Conservation (phyloP, 176 grass and related monocot genomes). For the Alloteropsis semialata region DNA sequence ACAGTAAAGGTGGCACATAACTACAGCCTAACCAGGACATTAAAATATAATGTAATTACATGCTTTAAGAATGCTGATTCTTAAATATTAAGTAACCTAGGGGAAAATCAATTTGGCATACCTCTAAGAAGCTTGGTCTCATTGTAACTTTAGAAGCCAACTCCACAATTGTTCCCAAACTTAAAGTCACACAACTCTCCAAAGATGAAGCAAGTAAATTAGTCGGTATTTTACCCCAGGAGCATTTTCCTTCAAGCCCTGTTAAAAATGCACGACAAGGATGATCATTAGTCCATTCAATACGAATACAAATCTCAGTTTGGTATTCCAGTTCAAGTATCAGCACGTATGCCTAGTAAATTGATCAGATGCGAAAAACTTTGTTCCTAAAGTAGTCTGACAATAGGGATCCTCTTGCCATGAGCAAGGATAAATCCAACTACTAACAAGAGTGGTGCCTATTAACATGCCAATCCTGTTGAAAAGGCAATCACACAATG, state of each 20-base stretch:
- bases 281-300: conserved; percentile 28
- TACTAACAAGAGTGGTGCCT: not conserved
- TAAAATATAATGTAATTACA: not conserved
- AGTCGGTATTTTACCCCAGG: conserved; percentile 85
- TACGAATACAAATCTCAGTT: conserved; percentile 16
- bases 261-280: conserved; percentile 32
- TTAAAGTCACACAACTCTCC: conserved; percentile 77
- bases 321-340: not conserved
- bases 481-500: not conserved
- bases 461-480: not conserved
- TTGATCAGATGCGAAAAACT: not conserved
- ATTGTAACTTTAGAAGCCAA: conserved; percentile 76
- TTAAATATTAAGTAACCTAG: conserved; percentile 2
- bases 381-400: not conserved
- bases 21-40: not conserved
- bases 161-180: conserved; percentile 71
- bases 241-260: conserved; percentile 90
- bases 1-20: not conserved
- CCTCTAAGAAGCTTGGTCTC: conserved; percentile 80
- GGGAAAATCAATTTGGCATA: conserved; percentile 34
- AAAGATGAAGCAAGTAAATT: conserved; percentile 83
- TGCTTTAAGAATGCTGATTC: not conserved
- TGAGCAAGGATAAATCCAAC: not conserved
- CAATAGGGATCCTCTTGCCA: conserved; percentile 5
- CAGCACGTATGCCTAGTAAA: not conserved